Base-by-base conservation (phyloP, 495 filamentous ascomycete genomes). In the Massariosphaeria phaeospora region DNA sequence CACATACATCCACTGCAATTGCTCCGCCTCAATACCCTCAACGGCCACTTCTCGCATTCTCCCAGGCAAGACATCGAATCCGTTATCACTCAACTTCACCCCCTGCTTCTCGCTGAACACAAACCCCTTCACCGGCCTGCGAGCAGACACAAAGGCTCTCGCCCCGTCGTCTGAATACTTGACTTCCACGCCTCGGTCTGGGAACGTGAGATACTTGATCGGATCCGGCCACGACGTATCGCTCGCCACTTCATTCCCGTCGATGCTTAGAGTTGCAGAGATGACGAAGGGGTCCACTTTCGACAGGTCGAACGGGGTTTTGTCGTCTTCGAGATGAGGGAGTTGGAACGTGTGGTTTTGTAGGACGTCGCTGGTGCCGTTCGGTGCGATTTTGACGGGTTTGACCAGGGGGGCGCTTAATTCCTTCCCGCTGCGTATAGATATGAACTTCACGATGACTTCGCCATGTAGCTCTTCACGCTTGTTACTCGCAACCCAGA, bases 71-170 rank as follows among this genome's bases (percentile, higher is more conserved):
- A 63, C 6, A 48, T 63, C 61, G 13, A 63, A 51, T 7, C 49
- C 50, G 40, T 60, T 63, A 26, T 63, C 50, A 25, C 45, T 51
- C 15, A 57, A 15, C 24, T 33, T 48, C 9, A 62, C 43, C 17
- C 55, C 55, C 25, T 54, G 21, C 36, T 31, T 53, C 29, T 61
- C 58, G 10, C 30, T 40, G 34, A 59, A 55, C 18, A 56, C 46
- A 45, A 63, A 57, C 3, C 55, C 61, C 24, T 63, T 63, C 7
- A 63, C 55, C 23, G 60, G 60, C 18, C 47, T 48, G n/a, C 20
- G 12, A 2, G 36, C 25, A 10, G 48, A 24, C 17, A 59, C 26
- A 3, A 26, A 43, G 12, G 33, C 23, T 13, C n/a, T 40, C 3
- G 26, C 2, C 9, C 25, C 26, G 26, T 52, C 36, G 7, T 39